phyloP scores from a whole-genome alignment of 176 grass and related monocot species.

The Eragrostis nindensis region DNA sequence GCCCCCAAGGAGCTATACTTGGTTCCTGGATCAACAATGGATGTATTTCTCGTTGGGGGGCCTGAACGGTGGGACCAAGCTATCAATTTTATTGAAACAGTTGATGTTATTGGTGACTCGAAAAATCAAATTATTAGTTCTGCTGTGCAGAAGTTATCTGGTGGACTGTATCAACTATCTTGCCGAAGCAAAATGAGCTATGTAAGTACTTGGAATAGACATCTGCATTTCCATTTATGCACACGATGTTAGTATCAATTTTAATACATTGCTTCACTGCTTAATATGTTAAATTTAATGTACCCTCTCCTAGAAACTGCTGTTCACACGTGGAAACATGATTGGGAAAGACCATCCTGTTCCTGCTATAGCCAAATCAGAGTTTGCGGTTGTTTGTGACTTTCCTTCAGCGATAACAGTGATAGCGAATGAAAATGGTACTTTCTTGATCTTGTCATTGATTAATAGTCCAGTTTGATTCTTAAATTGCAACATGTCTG shows the following conservation, averaged over 20 bases:
- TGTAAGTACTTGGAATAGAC: slow-evolving; percentile 64
- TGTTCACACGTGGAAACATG: slow-evolving; percentile 93
- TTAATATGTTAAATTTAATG: slow-evolving; percentile 20
- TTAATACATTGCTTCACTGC: slow-evolving; percentile 7
- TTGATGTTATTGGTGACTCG: slow-evolving; percentile 61
- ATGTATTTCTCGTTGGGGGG: slow-evolving; percentile 81
- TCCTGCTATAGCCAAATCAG: slow-evolving; percentile 60
- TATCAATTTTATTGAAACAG: slow-evolving; percentile 79
- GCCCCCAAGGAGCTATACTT: slow-evolving; percentile 74
- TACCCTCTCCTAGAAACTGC: slow-evolving; percentile 67
- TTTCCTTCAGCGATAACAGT: slow-evolving; percentile 79
- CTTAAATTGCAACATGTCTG: slow-evolving; percentile 16
- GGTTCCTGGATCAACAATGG: slow-evolving; percentile 91
- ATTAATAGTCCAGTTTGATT: slow-evolving; percentile 16
- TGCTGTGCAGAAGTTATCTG: slow-evolving; percentile 67
- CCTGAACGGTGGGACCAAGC: slow-evolving; percentile 79
- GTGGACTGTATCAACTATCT: slow-evolving; percentile 63
- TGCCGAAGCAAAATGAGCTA: slow-evolving; percentile 72
- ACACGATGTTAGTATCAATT: slow-evolving; percentile 22
- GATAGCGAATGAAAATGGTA: slow-evolving; percentile 98
- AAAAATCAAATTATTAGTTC: slow-evolving; percentile 41
- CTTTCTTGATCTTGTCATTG: slow-evolving; percentile 34
- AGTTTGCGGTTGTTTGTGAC: slow-evolving; percentile 78
- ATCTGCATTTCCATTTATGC: slow-evolving; percentile 28
- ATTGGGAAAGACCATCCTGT: slow-evolving; percentile 78